Evolutionary conservation across 2,329 filamentous ascomycete genomes (phyloP), one percentile per base, ranked within the genome.

Genomic region (Macrophomina tecta): DNA sequence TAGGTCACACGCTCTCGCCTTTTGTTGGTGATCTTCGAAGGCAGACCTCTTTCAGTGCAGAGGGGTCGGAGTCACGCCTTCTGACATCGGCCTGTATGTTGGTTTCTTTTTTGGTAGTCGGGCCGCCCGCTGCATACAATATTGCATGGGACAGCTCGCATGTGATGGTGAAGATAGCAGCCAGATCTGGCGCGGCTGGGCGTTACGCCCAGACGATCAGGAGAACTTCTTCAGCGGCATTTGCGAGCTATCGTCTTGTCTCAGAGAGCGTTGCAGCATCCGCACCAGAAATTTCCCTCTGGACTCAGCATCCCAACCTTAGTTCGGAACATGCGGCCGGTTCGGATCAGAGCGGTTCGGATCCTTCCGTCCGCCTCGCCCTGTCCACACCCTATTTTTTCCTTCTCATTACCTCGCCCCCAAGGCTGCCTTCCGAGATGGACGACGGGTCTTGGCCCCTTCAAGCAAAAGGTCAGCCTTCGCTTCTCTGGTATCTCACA

Each of bases 281-380:
- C 16, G 23, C 42, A 45, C 11, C 11, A 9, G 16, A 45, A 9
- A 16, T 12, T 5, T 45, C 5, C 2, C 9, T 45, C 4, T 2
- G 16, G 11, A 45, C 42, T 14, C 42, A 45, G 5, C 5, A 5
- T 14, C 9, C 7, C 4, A 5, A 11, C n/a, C 36, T 55, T 38
- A 18, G 52, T 8, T 28, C 52, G 52, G 52, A 36, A 45, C 23
- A 45, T 58, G 40, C 55, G 56, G 56, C 38, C 40, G 56, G 56
- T 11, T 42, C 34, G 53, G 53, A 42, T 23, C 53, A 18, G 5
- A 14, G 32, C 56, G 56, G 28, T 61, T 46, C 56, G 56, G 56
- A 32, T 61, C 56, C 56, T 61, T 32, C 56, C 56, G 56, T 48
- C 38, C 55, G 38, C 55, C 4, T 36, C 28, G 28, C 49, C 49